Base-by-base conservation (phyloP, 2,329 filamentous ascomycete species). In the Lecanosticta acicola region DNA sequence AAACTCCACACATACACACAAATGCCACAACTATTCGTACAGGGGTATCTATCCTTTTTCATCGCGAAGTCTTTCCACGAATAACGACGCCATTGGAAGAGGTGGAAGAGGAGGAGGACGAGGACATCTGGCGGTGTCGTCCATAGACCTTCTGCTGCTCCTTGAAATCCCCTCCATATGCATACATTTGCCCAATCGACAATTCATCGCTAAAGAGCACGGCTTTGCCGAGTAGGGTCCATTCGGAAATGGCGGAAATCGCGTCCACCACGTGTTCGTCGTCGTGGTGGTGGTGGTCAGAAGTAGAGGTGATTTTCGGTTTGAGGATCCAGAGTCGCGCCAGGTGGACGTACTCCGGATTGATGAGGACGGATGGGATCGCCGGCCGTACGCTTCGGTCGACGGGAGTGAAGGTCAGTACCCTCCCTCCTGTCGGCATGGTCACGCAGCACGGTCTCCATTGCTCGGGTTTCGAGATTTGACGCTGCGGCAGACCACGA, bases 211-310 rank as follows among this genome's bases (percentile, higher is more conserved):
- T 66, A 58, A 71, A 71, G 4, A 71, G 46, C 2, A 66, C 60
- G 1, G 63, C 63, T 55, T 71, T 71, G 3, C 62, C 62, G 24
- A 65, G 55, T 20, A 71, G 32, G 1, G 63, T 68, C 69, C 69
- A 71, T 19, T 64, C 61, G 5, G 46, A 35, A 19, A 42, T 39
- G 19, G 43, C 21, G 29, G 38, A 43, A 4, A 49, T 41, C 14
- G 41, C 20, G 10, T 49, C 39, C 7, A 39, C 21, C 16, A 39
- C 39, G 13, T 46, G 20, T 8, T 50, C 33, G 16, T 39, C 32
- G 10, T 32, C 35, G 11, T n/a, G 37, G 41, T 4, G 33, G n/a
- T n/a, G n/a, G n/a, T n/a, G n/a, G n/a, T n/a, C n/a, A n/a, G n/a
- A n/a, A n/a, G n/a, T 29, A 2, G 43, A n/a, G n/a, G n/a, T n/a